Conservation (phyloP, 768 basidiomycete genomes). For the Lactarius sp. region DNA sequence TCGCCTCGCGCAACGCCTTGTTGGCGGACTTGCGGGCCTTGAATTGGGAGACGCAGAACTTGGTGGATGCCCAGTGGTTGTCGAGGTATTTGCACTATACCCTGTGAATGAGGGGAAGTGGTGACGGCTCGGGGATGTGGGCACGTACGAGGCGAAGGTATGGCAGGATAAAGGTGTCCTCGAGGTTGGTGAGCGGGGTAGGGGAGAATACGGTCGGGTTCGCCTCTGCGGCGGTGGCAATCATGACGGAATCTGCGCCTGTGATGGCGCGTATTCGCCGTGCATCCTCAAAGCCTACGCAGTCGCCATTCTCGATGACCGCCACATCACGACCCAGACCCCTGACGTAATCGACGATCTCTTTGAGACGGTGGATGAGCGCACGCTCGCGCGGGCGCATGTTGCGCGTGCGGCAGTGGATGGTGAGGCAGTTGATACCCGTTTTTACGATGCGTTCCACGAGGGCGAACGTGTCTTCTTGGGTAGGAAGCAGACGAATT, state of each 20-base stretch:
- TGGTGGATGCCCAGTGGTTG: constrained; percentile 80
- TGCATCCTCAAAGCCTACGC: constrained; percentile 71
- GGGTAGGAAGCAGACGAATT: constrained; percentile 81
- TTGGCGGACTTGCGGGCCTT: constrained; percentile 62
- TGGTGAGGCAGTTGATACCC: constrained; percentile 83
- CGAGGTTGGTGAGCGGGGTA: constrained; percentile 62
- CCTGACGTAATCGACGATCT: constrained; percentile 83
- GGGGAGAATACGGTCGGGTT: constrained; percentile 87
- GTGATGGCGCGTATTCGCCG: constrained; percentile 69
- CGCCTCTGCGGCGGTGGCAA: constrained; percentile 89
- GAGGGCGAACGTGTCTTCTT: constrained; percentile 85
- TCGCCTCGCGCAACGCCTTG: constrained; percentile 46
- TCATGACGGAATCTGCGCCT: constrained; percentile 93
- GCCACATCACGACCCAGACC: constrained; percentile 72
- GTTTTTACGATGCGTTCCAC: constrained; percentile 84
- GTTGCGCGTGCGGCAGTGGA: constrained; percentile 90
- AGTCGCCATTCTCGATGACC: constrained; percentile 93
- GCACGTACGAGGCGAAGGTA: constrained; percentile 66
- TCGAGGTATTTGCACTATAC: constrained; percentile 65
- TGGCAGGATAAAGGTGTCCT: constrained; percentile 60
- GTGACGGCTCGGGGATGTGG: constrained; percentile 16
- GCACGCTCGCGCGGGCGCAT: constrained; percentile 86
- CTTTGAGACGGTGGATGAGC: constrained; percentile 67
- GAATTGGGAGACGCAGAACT: constrained; percentile 84
- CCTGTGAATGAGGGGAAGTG: background rate